These are phyloP conservation scores for Chenopodium album DNA, from an alignment of 148 eudicot species.

Conservation along the genomic window DNA sequence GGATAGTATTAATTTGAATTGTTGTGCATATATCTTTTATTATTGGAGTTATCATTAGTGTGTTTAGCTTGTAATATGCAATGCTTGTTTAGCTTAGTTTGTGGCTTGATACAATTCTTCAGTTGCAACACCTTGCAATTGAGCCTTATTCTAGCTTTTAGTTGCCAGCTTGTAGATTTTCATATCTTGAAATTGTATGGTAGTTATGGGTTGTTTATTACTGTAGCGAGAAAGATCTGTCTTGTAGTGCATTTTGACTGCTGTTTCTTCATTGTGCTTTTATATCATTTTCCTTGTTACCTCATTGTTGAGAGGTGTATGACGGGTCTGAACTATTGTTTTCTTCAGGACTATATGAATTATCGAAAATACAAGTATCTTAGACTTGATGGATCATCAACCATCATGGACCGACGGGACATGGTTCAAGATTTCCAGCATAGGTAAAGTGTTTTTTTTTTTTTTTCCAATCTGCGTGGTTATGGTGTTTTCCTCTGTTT, in stretches of 20 bases:
- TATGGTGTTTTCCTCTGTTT: background rate
- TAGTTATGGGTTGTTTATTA: too few species aligned
- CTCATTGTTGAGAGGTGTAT: conserved; percentile 9
- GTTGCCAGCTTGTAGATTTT: background rate
- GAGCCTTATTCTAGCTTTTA: background rate
- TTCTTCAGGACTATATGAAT: conserved; percentile 91
- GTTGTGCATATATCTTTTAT: background rate
- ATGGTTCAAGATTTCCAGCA: conserved; percentile 98
- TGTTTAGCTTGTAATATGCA: background rate
- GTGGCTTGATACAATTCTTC: background rate
- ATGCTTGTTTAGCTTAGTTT: background rate
- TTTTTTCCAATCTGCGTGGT: background rate
- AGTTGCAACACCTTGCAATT: background rate
- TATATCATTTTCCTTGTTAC: background rate
- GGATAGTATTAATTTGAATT: background rate
- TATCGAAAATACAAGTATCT: conserved; percentile 89
- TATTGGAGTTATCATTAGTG: background rate
- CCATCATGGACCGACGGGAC: conserved; percentile 96
- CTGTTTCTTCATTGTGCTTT: background rate
- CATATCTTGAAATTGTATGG: background rate
- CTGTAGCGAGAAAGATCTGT: background rate
- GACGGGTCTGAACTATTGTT: conserved; percentile 16
- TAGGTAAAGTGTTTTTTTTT: conserved; percentile 43
- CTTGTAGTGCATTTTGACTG: conserved; percentile 10
- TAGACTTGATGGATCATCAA: conserved; percentile 96